Conservation (phyloP, 202 grass and related monocot genomes). For the Musa balbisiana region DNA sequence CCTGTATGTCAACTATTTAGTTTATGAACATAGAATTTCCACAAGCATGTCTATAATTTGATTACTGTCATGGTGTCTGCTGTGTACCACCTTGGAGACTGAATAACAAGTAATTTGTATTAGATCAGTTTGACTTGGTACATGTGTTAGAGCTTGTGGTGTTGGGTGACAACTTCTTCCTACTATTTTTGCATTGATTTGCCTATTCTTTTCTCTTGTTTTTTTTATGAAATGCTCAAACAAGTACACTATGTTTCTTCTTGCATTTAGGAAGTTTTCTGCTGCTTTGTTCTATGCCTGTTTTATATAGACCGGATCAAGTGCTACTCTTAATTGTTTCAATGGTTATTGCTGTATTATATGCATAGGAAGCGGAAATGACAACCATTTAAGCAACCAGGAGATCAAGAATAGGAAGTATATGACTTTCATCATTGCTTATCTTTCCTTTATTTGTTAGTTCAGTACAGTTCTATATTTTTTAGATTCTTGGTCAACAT, state of each 20-base stretch:
- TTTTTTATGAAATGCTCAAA: too few species aligned
- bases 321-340: not conserved
- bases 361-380: constrained; percentile 61
- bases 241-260: not conserved
- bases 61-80: too few species aligned
- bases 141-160: too few species aligned
- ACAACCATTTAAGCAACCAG: constrained; percentile 78
- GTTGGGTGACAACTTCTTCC: too few species aligned
- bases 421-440: constrained; percentile 40
- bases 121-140: too few species aligned
- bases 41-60: too few species aligned
- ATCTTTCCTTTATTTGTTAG: constrained; percentile 4
- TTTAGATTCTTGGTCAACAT: not conserved
- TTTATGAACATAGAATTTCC: too few species aligned
- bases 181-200: too few species aligned
- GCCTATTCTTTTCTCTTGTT: too few species aligned
- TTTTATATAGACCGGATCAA: not conserved
- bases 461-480: constrained; percentile 8
- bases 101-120: too few species aligned
- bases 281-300: not conserved
- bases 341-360: constrained; percentile 14
- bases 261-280: not conserved
- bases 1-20: too few species aligned
- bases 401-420: constrained; percentile 69
- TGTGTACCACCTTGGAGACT: too few species aligned